Base-by-base conservation (phyloP, 2,329 filamentous ascomycete genomes). In the Mariannaea sp. region DNA sequence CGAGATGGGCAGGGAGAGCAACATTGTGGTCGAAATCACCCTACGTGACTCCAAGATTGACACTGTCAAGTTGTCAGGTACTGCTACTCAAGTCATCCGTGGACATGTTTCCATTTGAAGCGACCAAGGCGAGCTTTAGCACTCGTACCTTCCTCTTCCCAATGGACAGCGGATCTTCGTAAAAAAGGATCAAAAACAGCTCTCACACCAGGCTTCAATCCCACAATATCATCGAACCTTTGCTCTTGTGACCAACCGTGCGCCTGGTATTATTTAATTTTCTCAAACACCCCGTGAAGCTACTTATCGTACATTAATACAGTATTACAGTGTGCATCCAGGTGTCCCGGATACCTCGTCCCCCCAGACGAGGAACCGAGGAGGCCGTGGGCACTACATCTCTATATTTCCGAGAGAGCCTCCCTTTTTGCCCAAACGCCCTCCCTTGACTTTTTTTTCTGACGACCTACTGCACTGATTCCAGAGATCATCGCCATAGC, bases 1-100 rank as follows among this genome's bases (percentile, higher is more conserved):
- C 8, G 85, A 89, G 71, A 87, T 88, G 81, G 85, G 84, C 5
- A 71, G 84, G 58, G 72, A 72, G 67, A 84, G 81, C 62, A 71
- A 77, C 42, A 82, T 83, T 41, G 62, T 68, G 32, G 76, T 83
- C 29, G 73, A 79, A 49, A 73, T 80, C n/a, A 58, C 53, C 29
- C 46, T 69, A 30, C 68, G 69, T 40, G 68, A 65, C 49, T 60
- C 63, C 17, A 56, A 64, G 32, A 65, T 74, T 33, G 59, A 67
- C 30, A 55, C 55, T 7, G 68, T 73, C 24, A 65, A 64, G 30
- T 63, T 74, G 41, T 68, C 67, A 7, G 72, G 72, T 8, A 66
- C 71, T 7, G 72, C 72, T 22, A 64, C 65, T 9, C 64, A 68
- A 51, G 66, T 73, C 19, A 73, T 73, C 71, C 62, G 62, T 30